phyloP scores from a whole-genome alignment of 345 rosid genomes.

The Moringa oleifera region DNA sequence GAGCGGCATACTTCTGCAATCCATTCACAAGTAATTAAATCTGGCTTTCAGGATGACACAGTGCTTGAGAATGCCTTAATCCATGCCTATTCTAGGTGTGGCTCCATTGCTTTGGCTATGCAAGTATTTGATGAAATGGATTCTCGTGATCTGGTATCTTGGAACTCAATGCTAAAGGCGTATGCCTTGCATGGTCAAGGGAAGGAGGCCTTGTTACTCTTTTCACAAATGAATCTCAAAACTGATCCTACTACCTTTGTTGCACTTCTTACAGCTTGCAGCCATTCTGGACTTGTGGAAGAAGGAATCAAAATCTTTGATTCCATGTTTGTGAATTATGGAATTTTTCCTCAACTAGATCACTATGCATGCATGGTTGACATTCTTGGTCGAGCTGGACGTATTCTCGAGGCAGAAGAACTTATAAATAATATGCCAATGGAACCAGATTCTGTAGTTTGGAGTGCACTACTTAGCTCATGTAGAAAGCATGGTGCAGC shows the following conservation, averaged over 20 bases:
- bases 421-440: slow-evolving; percentile 64
- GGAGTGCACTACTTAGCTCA: slow-evolving; percentile 82
- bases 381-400: slow-evolving; percentile 80
- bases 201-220: slow-evolving; percentile 55
- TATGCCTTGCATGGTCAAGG: slow-evolving; percentile 77
- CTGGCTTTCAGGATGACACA: slow-evolving; percentile 53
- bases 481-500: slow-evolving; percentile 78
- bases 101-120: slow-evolving; percentile 53
- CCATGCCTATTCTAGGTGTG: slow-evolving; percentile 83
- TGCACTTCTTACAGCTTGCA: slow-evolving; percentile 77
- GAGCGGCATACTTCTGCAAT: slow-evolving; percentile 48
- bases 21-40: slow-evolving; percentile 59
- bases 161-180: slow-evolving; percentile 91
- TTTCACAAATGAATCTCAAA: slow-evolving; percentile 44
- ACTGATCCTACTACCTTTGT: slow-evolving; percentile 81
- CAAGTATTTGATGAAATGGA: slow-evolving; percentile 64
- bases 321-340: slow-evolving; percentile 46
- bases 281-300: slow-evolving; percentile 81
- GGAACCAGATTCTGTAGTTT: slow-evolving; percentile 74
- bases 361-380: slow-evolving; percentile 88
- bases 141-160: slow-evolving; percentile 51
- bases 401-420: slow-evolving; percentile 51
- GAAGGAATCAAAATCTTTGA: slow-evolving; percentile 59
- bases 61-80: slow-evolving; percentile 69
- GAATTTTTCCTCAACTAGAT: slow-evolving; percentile 56